Evolutionary conservation across 768 basidiomycete species (phyloP).

Genomic region (Russula ochroleuca): DNA sequence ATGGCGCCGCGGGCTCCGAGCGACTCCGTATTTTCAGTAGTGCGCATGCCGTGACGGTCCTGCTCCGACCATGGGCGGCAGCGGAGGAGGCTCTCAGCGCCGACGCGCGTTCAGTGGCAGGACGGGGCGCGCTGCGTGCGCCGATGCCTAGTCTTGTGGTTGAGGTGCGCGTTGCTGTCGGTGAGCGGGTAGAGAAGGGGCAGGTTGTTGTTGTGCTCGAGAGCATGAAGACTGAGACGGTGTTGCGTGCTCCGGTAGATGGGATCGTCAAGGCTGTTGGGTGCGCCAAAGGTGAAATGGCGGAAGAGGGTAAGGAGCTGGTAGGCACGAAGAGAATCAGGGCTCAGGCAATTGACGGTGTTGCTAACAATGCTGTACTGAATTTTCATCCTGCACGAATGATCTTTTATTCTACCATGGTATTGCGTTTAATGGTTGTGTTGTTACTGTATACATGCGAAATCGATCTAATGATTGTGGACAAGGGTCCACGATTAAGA

Average conservation of each 20-base stretch:
- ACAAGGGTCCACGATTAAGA: neutral
- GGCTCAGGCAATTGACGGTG: too few species aligned
- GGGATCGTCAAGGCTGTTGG: constrained; percentile 70
- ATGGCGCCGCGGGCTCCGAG: constrained; percentile 49
- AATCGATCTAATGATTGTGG: neutral
- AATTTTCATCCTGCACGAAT: neutral
- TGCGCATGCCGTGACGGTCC: constrained; percentile 34
- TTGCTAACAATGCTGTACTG: neutral
- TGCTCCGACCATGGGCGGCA: too few species aligned
- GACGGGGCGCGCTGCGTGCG: constrained; percentile 65
- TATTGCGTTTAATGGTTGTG: neutral
- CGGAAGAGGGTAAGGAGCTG: constrained; percentile 79
- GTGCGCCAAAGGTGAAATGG: constrained; percentile 86
- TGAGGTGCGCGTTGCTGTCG: constrained; percentile 73
- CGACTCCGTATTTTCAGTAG: constrained; percentile 70
- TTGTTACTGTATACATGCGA: neutral
- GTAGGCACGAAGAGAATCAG: constrained; percentile 42
- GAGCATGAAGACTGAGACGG: constrained; percentile 98
- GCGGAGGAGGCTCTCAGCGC: constrained; percentile 49
- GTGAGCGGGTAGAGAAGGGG: constrained; percentile 75
- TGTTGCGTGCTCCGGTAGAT: constrained; percentile 62
- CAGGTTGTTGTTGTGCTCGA: constrained; percentile 81
- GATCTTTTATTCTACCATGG: neutral
- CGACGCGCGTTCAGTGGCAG: constrained; percentile 46
- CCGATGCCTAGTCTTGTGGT: constrained; percentile 96